Percentiles rank a stretch among this genome's conserved stretches.
Evolutionary conservation across 306 rosid genomes (phyloP).

Genomic region (Corylus avellana): DNA sequence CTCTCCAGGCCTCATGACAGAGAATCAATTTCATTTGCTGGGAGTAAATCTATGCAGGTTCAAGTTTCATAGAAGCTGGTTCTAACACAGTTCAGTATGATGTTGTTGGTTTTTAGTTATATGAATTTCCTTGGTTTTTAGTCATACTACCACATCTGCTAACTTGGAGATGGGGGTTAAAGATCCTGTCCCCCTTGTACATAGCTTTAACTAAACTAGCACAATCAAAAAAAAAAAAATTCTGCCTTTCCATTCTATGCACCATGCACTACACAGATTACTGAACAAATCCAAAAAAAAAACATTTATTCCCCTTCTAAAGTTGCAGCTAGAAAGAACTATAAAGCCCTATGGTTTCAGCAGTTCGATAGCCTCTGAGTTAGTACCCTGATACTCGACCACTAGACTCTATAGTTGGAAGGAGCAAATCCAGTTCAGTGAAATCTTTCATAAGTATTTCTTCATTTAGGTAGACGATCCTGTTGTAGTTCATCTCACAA

Average conservation of each 20-base stretch:
- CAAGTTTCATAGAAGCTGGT: constrained; percentile 17
- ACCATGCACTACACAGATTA: neutral
- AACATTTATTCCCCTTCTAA: neutral
- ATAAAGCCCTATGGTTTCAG: neutral
- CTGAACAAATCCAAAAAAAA: neutral
- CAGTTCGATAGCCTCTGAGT: neutral
- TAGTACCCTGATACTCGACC: neutral
- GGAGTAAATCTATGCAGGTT: neutral
- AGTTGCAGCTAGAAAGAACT: neutral
- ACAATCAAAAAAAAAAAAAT: neutral
- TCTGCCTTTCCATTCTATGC: neutral
- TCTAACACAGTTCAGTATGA: neutral
- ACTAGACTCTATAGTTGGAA: neutral
- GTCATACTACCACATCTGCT: neutral
- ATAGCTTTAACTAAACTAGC: neutral
- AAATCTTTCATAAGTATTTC: too few relatives aligned
- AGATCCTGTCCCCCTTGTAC: neutral
- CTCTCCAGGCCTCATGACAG: constrained; percentile 64
- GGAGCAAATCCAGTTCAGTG: neutral
- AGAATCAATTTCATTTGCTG: constrained; percentile 38
- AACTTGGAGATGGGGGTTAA: neutral
- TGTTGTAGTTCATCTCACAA: too few relatives aligned
- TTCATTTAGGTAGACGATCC: too few relatives aligned
- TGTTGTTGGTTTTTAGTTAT: neutral
- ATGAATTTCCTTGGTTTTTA: neutral